Evolutionary conservation across 2,329 filamentous ascomycete species (phyloP), one percentile per base, ranked within the genome.

Genomic region (Sporothrix brasiliensis): DNA sequence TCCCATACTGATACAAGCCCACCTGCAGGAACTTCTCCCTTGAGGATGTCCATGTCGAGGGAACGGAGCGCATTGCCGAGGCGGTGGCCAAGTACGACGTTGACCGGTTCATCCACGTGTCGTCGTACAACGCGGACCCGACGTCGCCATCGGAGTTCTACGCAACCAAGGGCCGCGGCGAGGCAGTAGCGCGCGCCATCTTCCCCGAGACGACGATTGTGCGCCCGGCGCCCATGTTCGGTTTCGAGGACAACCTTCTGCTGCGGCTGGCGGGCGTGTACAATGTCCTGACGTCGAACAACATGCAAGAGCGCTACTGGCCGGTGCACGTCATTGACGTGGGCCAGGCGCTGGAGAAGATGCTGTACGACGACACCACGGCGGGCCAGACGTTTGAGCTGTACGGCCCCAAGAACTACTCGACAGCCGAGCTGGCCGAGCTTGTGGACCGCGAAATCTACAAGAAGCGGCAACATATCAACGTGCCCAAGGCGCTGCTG

Each of bases 201-300:
- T 99, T 93, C 84, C 95, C 95, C 34, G 95, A 99, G 83, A 97
- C 95, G 21, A 99, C 95, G 60, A 93, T 99, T 76, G 95, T 99
- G 74, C 89, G 95, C 74, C 95, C 95, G 58, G 92, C 94, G 14
- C 95, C 94, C 68, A 87, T 97, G 80, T 99, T 97, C 78, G 95
- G 95, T 49, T 97, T 93, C 78, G 95, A 99, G 81, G 95, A 99
- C 81, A 91, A 91, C 77, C 87, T 99, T 58, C 88, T 99, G 50
- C 89, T 97, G 80, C 92, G 89, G 79, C 88, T 98, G 68, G 95
- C 94, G 54, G 87, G 89, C 74, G 85, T 90, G 13, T 88, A 89
- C 72, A 97, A 97, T 80, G 79, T 97, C 71, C 87, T 98, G 77
- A 97, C 93, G 30, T 87, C 93, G 71, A 99, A 99, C 83, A 88